These are phyloP conservation scores for Pisolithus thermaeus DNA, from an alignment of 1,284 basidiomycete genomes.

Conservation along the genomic window DNA sequence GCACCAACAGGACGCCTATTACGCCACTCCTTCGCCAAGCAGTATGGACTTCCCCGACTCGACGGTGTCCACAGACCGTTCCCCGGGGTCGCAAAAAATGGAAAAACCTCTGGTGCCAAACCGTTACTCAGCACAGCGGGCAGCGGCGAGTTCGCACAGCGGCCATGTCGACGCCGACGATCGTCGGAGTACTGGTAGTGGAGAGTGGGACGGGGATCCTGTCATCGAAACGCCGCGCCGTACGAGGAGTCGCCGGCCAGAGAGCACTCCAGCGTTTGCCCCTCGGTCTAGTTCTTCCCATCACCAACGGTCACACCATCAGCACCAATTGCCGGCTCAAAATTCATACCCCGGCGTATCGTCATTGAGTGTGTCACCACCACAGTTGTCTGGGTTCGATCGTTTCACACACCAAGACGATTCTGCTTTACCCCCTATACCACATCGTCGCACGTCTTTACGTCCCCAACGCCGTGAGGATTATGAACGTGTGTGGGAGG, in stretches of 20 bases:
- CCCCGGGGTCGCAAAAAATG: conserved; percentile 12
- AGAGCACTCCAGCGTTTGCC: background rate
- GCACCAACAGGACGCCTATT: conserved; percentile 12
- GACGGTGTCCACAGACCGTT: conserved; percentile 8
- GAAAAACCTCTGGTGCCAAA: conserved; percentile 16
- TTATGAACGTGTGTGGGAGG: background rate
- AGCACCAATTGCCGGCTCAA: conserved; percentile 13
- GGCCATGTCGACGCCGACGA: background rate
- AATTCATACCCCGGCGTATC: conserved; percentile 2
- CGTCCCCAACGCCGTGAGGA: conserved; percentile 23
- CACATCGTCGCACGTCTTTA: conserved; percentile 7
- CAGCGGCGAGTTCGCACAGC: background rate
- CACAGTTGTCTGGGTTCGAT: background rate
- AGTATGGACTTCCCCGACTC: conserved; percentile 14
- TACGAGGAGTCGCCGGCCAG: background rate
- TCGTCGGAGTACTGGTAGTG: background rate
- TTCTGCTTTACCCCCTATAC: background rate
- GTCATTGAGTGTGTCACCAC: background rate
- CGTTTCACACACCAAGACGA: background rate
- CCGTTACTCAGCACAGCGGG: background rate
- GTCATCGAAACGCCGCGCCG: background rate
- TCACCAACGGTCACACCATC: conserved; percentile 2
- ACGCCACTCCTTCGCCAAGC: background rate
- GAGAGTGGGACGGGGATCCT: conserved; percentile 1
- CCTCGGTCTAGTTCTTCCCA: background rate